These are phyloP conservation scores for Plantago elongata DNA, from an alignment of 257 asterid genomes.

Conservation along the genomic window DNA sequence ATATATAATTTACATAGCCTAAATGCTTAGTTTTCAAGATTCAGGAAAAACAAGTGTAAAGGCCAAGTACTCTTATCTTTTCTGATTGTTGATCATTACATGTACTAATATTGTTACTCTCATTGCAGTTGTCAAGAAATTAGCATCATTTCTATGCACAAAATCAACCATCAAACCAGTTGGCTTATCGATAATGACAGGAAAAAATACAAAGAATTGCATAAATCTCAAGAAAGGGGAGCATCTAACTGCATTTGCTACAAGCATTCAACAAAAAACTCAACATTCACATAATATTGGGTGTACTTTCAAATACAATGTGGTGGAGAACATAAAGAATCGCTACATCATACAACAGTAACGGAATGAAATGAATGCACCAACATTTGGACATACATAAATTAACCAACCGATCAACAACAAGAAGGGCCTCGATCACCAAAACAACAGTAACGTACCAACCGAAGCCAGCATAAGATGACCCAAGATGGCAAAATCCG, in stretches of 20 bases:
- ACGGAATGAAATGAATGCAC: neutral
- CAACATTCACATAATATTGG: conserved; percentile 5
- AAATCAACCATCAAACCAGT: neutral
- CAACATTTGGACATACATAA: conserved; percentile 7
- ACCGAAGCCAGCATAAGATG: conserved; percentile 33
- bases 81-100: too few species aligned
- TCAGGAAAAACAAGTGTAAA: too few species aligned
- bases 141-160: neutral
- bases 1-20: too few species aligned
- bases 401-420: conserved; percentile 23
- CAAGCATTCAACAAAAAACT: conserved; percentile 3
- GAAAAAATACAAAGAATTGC: conserved; percentile 7
- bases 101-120: too few species aligned
- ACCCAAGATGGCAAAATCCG: conserved; percentile 24
- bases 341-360: neutral
- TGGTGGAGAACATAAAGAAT: conserved; percentile 10
- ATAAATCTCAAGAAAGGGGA: neutral
- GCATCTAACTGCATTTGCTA: too few species aligned
- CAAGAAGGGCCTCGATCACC: conserved; percentile 12
- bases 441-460: conserved; percentile 23
- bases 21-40: too few species aligned
- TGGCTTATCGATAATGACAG: neutral
- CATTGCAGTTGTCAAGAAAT: neutral
- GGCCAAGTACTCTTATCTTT: too few species aligned
- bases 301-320: neutral